phyloP scores from a whole-genome alignment of 192 early-diverging fungal genomes.

The Coemansia sp. region DNA sequence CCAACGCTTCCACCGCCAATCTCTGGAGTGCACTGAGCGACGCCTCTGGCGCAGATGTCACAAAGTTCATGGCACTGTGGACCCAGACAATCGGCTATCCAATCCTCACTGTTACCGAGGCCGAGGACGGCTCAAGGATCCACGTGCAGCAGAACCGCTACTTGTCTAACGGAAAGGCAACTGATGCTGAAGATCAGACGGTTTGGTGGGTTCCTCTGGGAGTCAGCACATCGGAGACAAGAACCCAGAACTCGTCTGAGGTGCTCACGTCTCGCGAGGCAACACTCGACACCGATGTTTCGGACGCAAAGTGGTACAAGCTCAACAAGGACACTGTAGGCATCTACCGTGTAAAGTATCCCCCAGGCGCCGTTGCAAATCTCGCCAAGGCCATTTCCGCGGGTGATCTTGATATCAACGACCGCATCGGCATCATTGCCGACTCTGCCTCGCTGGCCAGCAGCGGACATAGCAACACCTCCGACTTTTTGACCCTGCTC shows the following conservation, averaged over 20 bases:
- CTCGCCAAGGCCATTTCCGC: constrained; percentile 58
- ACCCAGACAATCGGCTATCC: constrained; percentile 85
- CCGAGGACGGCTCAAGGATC: constrained; percentile 46
- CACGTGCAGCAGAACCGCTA: constrained; percentile 79
- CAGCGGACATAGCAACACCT: constrained; percentile 79
- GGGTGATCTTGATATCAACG: constrained; percentile 64
- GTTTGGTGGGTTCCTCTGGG: constrained; percentile 86
- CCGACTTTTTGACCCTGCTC: constrained; percentile 73
- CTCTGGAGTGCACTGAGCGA: constrained; percentile 83
- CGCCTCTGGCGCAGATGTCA: constrained; percentile 78
- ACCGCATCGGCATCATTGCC: constrained; percentile 80
- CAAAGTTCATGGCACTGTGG: constrained; percentile 84
- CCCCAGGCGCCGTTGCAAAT: constrained; percentile 55
- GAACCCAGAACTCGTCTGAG: constrained; percentile 19
- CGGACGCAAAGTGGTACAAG: constrained; percentile 69
- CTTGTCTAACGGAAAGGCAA: constrained; percentile 73
- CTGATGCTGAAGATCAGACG: constrained; percentile 71
- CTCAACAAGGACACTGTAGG: constrained; percentile 79
- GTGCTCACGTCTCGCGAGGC: constrained; percentile 53
- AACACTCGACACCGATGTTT: constrained; percentile 53
- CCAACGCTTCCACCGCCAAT: constrained; percentile 84
- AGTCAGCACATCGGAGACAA: constrained; percentile 45
- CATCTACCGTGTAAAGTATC: constrained; percentile 85
- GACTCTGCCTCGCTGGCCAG: constrained; percentile 79
- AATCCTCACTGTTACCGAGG: constrained; percentile 68